A percentile compares a stretch with the other conserved stretches of the same genome.
Evolutionary conservation across 345 rosid species (phyloP).

Genomic region (Conringia planisiliqua): DNA sequence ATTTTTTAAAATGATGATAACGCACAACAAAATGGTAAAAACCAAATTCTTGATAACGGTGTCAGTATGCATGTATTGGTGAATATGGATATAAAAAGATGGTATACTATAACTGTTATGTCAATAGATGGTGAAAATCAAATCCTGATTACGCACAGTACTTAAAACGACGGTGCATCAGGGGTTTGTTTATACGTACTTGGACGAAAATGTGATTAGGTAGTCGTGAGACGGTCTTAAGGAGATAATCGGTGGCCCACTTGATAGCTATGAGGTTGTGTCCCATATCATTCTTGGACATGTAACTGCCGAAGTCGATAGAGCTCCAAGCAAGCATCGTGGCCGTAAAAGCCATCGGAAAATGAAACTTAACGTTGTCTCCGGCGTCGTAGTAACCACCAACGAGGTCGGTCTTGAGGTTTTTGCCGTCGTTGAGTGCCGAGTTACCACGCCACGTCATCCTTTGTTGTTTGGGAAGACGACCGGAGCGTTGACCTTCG

Average conservation of each 20-base stretch:
- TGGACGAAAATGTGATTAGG: slow-evolving; percentile 89
- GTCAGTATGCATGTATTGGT: background rate
- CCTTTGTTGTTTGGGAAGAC: slow-evolving; percentile 64
- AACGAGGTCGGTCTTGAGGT: slow-evolving; percentile 53
- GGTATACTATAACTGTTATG: background rate
- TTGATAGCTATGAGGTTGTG: slow-evolving; percentile 53
- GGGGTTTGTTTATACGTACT: slow-evolving; percentile 34
- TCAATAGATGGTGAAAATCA: background rate
- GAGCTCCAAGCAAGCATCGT: slow-evolving; percentile 90
- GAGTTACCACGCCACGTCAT: slow-evolving; percentile 67
- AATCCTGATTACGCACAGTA: background rate
- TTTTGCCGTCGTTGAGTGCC: slow-evolving; percentile 66
- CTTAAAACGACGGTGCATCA: background rate
- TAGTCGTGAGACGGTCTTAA: slow-evolving; percentile 75
- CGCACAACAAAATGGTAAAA: background rate
- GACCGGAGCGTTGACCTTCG: slow-evolving; percentile 92
- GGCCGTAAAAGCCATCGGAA: slow-evolving; percentile 92
- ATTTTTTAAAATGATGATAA: background rate
- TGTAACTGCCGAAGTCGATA: slow-evolving; percentile 62
- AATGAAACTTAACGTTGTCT: slow-evolving; percentile 82
- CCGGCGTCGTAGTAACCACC: slow-evolving; percentile 99
- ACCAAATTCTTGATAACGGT: background rate
- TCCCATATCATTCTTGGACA: slow-evolving; percentile 56
- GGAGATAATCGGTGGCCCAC: slow-evolving; percentile 84
- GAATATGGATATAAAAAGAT: background rate